Evolutionary conservation across 129 eudicot genomes (phyloP).

Genomic region (Artemisia argyi): DNA sequence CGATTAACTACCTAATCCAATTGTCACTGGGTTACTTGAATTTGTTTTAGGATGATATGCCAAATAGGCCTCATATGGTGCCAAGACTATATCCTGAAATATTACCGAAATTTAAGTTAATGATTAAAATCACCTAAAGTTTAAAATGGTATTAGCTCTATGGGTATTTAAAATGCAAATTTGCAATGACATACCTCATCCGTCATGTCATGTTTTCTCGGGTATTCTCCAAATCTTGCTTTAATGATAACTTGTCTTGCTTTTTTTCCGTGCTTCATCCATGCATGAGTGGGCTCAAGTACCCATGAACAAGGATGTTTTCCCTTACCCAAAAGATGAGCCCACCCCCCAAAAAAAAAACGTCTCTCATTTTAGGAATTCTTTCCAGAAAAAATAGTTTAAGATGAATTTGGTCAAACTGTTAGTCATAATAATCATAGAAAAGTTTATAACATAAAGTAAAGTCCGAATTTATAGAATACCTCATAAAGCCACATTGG

Average conservation of each 20-base stretch:
- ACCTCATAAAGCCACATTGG: conserved; percentile 4
- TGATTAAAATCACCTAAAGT: background rate
- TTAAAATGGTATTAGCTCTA: background rate
- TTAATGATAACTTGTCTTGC: background rate
- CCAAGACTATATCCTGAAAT: background rate
- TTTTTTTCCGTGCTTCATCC: background rate
- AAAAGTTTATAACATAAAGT: background rate
- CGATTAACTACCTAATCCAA: no score
- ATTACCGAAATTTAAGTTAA: background rate
- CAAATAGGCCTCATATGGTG: background rate
- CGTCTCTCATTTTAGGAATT: background rate
- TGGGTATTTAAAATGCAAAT: background rate
- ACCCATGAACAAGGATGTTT: background rate
- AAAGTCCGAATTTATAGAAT: conserved; percentile 2
- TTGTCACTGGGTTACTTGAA: no score
- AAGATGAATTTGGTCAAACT: background rate
- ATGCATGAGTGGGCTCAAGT: background rate
- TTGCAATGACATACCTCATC: background rate
- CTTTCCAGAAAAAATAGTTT: background rate
- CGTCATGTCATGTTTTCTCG: background rate
- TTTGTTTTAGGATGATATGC: background rate
- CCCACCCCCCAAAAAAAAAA: background rate
- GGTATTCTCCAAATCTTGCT: background rate
- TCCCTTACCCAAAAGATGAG: background rate
- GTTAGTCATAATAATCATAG: background rate